Evolutionary conservation across 176 grass and related monocot species (phyloP), one percentile per base, ranked within the genome.

Genomic region (Aegilops tauschii): DNA sequence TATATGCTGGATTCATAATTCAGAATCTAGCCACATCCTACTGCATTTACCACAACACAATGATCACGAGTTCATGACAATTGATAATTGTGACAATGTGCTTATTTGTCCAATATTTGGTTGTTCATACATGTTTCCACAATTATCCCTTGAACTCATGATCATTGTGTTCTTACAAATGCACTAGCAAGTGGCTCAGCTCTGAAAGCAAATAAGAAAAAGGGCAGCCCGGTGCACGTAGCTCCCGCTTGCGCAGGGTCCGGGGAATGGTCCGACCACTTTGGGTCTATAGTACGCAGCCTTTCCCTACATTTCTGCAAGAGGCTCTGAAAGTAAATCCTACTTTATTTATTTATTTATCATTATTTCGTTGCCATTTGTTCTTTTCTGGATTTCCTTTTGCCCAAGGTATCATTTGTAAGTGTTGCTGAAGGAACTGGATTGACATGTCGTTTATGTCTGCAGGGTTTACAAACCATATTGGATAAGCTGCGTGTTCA

Each of bases 381-480:
- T 35, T 75, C 39, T 49, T 32, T 13, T 65, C 40, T 36, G 5
- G 14, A 13, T 31, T 27, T 85, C 23, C 11, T 70, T 69, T 70
- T 69, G 59, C 58, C 32, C 13, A 6, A 61, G n/a, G 5, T n/a
- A 37, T 30, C 11, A 23, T 9, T 49, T 78, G 49, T 4, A 42
- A 50, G 3, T 79, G 18, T 36, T 78, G 21, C 32, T 72, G 30
- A 78, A 75, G 25, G 28, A 35, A 21, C 7, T 54, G 72, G 21
- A 86, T 69, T 92, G 70, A 90, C 40, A 8, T 67, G 23, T 11
- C 8, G 9, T n/a, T 79, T 80, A 32, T 61, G n/a, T 40, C 12
- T 86, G 36, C 78, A 96, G 94, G 90, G 93, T 87, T 85, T 99
- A 86, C 64, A 91, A 80, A 92, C 84, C 59, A 92, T 94, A 79